A percentile compares a stretch with the other conserved stretches of the same genome.
phyloP scores from a whole-genome alignment of 2,329 filamentous ascomycete genomes.

The Atkinsonella texensis region DNA sequence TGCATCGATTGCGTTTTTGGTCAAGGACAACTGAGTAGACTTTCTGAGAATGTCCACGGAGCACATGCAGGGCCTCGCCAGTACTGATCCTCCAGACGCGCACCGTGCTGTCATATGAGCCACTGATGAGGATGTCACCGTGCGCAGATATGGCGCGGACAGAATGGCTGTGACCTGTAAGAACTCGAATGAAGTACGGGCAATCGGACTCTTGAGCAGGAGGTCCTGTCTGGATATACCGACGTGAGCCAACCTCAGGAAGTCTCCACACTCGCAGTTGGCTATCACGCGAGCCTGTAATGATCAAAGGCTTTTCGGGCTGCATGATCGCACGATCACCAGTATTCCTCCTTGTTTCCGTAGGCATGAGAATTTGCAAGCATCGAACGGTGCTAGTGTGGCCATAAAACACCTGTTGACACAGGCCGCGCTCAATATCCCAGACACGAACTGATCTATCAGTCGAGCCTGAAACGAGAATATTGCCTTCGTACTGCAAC shows the following conservation, averaged over 20 bases:
- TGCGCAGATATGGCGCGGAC: constrained; percentile 93
- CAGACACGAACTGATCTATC: constrained; percentile 98
- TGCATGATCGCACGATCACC: constrained; percentile 74
- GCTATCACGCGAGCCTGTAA: constrained; percentile 91
- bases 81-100: constrained; percentile 97
- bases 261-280: constrained; percentile 91
- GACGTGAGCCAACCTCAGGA: constrained; percentile 64
- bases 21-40: constrained; percentile 97
- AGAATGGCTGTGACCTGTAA: constrained; percentile 81
- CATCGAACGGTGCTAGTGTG: constrained; percentile 97
- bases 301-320: constrained; percentile 90
- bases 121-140: constrained; percentile 90
- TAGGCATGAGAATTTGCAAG: constrained; percentile 84
- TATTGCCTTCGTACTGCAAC: constrained; percentile 89
- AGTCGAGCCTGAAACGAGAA: constrained; percentile 88
- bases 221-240: constrained; percentile 68
- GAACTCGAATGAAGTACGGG: constrained; percentile 82
- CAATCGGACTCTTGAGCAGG: constrained; percentile 68
- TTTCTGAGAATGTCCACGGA: constrained; percentile 81
- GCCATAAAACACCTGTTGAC: constrained; percentile 92
- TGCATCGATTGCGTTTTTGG: constrained; percentile 82
- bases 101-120: constrained; percentile 91
- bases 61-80: constrained; percentile 71
- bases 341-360: constrained; percentile 56
- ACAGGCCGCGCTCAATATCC: constrained; percentile 89